Base-by-base conservation (phyloP, 2,329 filamentous ascomycete genomes). In the Stagonosporopsis tanaceti region DNA sequence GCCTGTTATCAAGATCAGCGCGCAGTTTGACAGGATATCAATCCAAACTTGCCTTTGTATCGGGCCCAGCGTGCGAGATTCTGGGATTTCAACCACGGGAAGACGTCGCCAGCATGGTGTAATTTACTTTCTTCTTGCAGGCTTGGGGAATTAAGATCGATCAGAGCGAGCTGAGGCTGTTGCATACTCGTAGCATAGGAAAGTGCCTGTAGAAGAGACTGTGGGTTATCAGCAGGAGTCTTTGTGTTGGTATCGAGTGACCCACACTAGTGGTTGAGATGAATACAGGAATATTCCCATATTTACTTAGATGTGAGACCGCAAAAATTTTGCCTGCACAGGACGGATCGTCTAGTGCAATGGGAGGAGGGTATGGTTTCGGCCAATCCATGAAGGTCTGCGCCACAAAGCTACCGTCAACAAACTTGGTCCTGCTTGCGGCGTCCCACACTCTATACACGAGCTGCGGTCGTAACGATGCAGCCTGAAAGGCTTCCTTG, bases 371-470 rank as follows among this genome's bases (percentile, higher is more conserved):
- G 1, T 46, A 37, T 3, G 50, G 50, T 7, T 32, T 32, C 1
- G 40, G 50, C 50, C 50, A 52, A 24, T 38, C 32, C 1, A 53
- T 2, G 20, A 53, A 53, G 2, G 41, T 14, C 17, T 46, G n/a
- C 1, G 61, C 59, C 0, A 59, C 24, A 2, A 67, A 67, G 0
- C 52, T 53, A 0, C n/a, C 30, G 3, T 60, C 45, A 12, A 41
- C 32, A 25, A 60, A 64, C 2, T 17, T 38, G 0, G 57, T 59
- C 1, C 56, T 17, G 11, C 45, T 62, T 0, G 41, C 37, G 0
- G 20, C 27, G n/a, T 65, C 62, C 55, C 58, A 66, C 0, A 61
- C 60, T 0, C 59, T 34, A 17, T 60, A 62, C 2, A 14, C 24
- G 1, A 62, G 35, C n/a, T 48, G 38, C 0, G 47, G 48, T 39